Conservation (phyloP, 306 rosid species). For the Hippophae tibetana region DNA sequence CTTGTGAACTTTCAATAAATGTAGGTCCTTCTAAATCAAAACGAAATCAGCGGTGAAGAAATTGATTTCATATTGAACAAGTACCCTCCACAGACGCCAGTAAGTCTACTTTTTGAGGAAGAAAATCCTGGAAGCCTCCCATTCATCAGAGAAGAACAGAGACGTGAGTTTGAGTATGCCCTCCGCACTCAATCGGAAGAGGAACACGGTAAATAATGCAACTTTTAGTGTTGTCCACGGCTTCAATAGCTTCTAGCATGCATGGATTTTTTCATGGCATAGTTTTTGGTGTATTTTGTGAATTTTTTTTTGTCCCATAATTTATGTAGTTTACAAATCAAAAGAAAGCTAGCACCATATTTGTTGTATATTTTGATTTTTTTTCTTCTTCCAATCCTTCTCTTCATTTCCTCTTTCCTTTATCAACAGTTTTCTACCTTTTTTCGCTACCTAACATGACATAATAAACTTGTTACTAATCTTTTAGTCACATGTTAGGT, state of each 20-base stretch:
- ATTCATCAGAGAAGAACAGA: slow-evolving; percentile 31
- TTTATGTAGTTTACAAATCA: too few relatives aligned
- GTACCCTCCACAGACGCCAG: slow-evolving; percentile 81
- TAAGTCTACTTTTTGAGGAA: slow-evolving; percentile 56
- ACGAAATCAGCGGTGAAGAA: slow-evolving; percentile 74
- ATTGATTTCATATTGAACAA: slow-evolving; percentile 56
- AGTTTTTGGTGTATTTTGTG: too few relatives aligned
- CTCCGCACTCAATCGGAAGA: slow-evolving; percentile 33
- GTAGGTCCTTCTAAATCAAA: slow-evolving; percentile 72
- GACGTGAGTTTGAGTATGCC: slow-evolving; percentile 36
- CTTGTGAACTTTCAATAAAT: slow-evolving; percentile 1
- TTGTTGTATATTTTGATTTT: too few relatives aligned
- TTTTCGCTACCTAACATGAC: too few relatives aligned
- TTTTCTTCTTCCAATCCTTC: too few relatives aligned
- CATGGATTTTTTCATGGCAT: too few relatives aligned
- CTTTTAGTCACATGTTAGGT: too few relatives aligned
- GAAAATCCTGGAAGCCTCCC: slow-evolving; percentile 57
- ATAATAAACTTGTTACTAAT: too few relatives aligned
- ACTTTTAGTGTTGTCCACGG: neutral
- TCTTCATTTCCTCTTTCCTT: too few relatives aligned
- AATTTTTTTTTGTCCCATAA: too few relatives aligned
- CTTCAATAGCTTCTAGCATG: neutral
- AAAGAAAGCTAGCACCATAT: too few relatives aligned
- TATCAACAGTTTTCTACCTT: too few relatives aligned
- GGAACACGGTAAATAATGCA: slow-evolving; percentile 21